Evolutionary conservation across 495 filamentous ascomycete genomes (phyloP).

Genomic region (Extremus antarcticus): DNA sequence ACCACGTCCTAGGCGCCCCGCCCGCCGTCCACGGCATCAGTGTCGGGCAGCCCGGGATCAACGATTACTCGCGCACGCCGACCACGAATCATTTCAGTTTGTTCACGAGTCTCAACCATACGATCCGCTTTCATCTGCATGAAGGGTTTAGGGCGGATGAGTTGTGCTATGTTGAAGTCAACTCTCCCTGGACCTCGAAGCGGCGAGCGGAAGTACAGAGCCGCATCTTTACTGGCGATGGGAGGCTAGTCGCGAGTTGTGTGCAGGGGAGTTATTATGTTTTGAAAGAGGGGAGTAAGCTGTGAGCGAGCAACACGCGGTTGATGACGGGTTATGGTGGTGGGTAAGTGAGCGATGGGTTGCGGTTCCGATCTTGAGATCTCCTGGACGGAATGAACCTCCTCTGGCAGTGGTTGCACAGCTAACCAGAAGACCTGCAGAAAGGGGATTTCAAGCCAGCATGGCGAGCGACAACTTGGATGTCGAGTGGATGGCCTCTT

Average conservation of each 20-base stretch:
- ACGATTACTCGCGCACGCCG: not conserved
- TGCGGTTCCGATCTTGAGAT: too few relatives aligned
- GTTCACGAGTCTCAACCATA: not conserved
- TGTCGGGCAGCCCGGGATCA: not conserved
- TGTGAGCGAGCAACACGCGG: too few relatives aligned
- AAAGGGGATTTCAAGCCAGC: too few relatives aligned
- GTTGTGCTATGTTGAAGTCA: not conserved
- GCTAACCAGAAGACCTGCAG: too few relatives aligned
- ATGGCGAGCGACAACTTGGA: too few relatives aligned
- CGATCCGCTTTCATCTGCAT: not conserved
- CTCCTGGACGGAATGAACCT: too few relatives aligned
- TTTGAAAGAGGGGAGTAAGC: not conserved
- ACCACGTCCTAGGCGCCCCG: not conserved
- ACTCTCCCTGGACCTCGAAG: not conserved
- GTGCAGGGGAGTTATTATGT: constrained; percentile 1
- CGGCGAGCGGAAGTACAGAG: constrained; percentile 1
- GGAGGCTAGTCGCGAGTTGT: not conserved
- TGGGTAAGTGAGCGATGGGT: too few relatives aligned
- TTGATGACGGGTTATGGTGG: too few relatives aligned
- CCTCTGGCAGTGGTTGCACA: too few relatives aligned
- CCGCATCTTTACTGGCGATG: not conserved
- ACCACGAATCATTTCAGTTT: not conserved
- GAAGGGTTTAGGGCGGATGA: not conserved
- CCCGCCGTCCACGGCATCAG: not conserved
- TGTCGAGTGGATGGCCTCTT: too few relatives aligned